phyloP scores from a whole-genome alignment of 177 flowering plant genomes.

The Vitis hybrid region DNA sequence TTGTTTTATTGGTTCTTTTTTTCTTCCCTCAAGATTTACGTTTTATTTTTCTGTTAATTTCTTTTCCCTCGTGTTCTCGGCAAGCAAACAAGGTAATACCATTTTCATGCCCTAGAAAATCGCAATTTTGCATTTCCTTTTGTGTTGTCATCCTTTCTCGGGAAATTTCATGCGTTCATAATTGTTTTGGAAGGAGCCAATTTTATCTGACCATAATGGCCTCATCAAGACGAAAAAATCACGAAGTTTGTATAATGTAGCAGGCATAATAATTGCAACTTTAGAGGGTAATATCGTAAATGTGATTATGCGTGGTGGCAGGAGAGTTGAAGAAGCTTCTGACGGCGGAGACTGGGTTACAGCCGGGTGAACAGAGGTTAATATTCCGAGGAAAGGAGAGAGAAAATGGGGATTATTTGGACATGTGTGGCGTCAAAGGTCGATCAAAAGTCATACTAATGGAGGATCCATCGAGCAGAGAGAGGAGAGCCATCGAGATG shows the following conservation, averaged over 20 bases:
- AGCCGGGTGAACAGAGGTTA: conserved; percentile 52
- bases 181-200: too few species aligned
- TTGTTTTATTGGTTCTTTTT: too few species aligned
- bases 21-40: too few species aligned
- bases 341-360: conserved; percentile 53
- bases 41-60: too few species aligned
- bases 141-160: too few species aligned
- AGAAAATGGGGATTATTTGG: conserved; percentile 54
- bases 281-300: not conserved
- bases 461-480: conserved; percentile 61
- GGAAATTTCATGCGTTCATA: too few species aligned
- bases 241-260: not conserved
- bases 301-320: conserved; percentile 10
- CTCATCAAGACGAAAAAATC: not conserved
- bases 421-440: conserved; percentile 59
- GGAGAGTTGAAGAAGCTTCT: conserved; percentile 77
- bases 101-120: too few species aligned
- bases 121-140: too few species aligned
- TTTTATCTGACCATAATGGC: not conserved
- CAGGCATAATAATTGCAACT: too few species aligned
- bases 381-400: conserved; percentile 58
- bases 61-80: too few species aligned
- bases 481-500: conserved; percentile 54
- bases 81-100: too few species aligned
- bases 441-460: conserved; percentile 50